Evolutionary conservation across 805 yeast genomes (phyloP).

Genomic region (Cyberlindnera mrakii): DNA sequence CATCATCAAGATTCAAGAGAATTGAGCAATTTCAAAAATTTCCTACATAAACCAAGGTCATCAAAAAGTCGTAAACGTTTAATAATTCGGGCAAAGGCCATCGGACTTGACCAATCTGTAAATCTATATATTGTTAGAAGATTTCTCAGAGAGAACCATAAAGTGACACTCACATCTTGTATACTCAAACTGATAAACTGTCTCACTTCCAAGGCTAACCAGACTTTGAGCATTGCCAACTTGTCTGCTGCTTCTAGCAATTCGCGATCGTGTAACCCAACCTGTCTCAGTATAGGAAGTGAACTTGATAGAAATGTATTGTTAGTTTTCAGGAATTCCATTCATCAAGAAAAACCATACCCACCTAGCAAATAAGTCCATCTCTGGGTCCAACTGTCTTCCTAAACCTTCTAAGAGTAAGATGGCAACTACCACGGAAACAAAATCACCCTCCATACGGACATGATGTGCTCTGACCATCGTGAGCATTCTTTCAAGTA

Average conservation of each 20-base stretch:
- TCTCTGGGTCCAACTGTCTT: constrained; percentile 84
- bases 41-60: too few species aligned
- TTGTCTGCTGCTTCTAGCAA: constrained; percentile 53
- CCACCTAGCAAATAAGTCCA: constrained; percentile 94
- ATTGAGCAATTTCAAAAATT: too few species aligned
- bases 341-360: constrained; percentile 43
- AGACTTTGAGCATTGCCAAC: constrained; percentile 80
- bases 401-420: constrained; percentile 92
- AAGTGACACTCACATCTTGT: constrained; percentile 53
- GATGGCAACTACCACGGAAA: constrained; percentile 92
- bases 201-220: constrained; percentile 86
- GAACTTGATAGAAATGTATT: constrained; percentile 11
- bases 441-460: constrained; percentile 94
- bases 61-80: background rate
- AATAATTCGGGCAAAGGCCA: constrained; percentile 59
- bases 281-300: constrained; percentile 48
- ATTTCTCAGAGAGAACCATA: constrained; percentile 1
- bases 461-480: constrained; percentile 96
- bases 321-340: constrained; percentile 28
- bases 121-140: constrained; percentile 25
- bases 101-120: constrained; percentile 55
- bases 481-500: constrained; percentile 75
- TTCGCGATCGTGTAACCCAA: constrained; percentile 67
- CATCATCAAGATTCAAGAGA: too few species aligned
- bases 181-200: constrained; percentile 80